These are phyloP conservation scores for Moesziomyces sp. DNA, from an alignment of 1,284 basidiomycete genomes.

Conservation along the genomic window DNA sequence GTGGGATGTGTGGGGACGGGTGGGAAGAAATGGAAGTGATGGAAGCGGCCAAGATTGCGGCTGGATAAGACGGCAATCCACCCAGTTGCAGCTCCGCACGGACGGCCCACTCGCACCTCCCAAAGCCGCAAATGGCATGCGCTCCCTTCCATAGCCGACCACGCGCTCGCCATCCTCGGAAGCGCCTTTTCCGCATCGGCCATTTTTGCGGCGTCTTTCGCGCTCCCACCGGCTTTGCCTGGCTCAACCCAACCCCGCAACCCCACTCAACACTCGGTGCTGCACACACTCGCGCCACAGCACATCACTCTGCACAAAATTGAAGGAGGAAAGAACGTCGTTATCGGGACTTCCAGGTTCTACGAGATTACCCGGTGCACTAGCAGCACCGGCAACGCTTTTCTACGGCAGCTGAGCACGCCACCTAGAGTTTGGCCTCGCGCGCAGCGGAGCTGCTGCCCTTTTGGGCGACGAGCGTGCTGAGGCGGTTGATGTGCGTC, in stretches of 20 bases:
- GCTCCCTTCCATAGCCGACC: too few species aligned
- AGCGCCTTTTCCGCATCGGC: neutral
- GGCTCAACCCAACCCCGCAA: neutral
- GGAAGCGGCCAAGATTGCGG: neutral
- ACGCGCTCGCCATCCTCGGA: neutral
- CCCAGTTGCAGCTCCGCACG: neutral
- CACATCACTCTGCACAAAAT: neutral
- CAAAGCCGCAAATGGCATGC: too few species aligned
- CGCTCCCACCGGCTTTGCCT: neutral
- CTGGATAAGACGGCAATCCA: neutral
- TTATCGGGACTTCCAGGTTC: too few species aligned
- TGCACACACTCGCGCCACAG: too few species aligned
- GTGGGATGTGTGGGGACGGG: too few species aligned
- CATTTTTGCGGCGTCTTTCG: neutral
- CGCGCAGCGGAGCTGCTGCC: slow-evolving; percentile 31
- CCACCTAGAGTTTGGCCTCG: slow-evolving; percentile 32
- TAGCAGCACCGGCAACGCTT: too few species aligned
- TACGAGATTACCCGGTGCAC: too few species aligned
- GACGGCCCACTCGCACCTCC: too few species aligned
- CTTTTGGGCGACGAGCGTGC: slow-evolving; percentile 38
- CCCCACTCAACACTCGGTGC: too few species aligned
- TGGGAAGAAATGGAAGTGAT: neutral
- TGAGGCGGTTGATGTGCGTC: slow-evolving; percentile 72
- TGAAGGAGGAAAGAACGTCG: neutral
- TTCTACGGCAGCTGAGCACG: neutral